A percentile compares a stretch with the other conserved stretches of the same genome.
Conservation (phyloP, 768 basidiomycete species). For the Lactarius sanguifluus region DNA sequence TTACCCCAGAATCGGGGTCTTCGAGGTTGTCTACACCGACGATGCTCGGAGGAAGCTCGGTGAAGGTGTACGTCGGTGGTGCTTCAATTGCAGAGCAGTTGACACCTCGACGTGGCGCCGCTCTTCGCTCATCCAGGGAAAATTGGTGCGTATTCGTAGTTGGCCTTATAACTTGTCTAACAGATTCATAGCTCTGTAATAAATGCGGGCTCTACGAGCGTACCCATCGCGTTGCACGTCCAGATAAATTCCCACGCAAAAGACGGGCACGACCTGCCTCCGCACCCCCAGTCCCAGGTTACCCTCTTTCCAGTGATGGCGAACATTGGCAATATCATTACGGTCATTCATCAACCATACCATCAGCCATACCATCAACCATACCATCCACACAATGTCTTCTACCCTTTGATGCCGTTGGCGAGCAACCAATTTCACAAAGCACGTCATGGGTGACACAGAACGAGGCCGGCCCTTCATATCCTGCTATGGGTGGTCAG, state of each 20-base stretch:
- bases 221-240: conserved; percentile 71
- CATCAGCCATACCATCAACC: not conserved
- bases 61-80: conserved; percentile 68
- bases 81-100: conserved; percentile 81
- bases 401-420: not conserved
- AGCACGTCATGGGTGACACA: not conserved
- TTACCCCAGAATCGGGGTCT: not conserved
- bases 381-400: not conserved
- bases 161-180: not conserved
- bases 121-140: conserved; percentile 71
- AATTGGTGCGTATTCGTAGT: conserved; percentile 49
- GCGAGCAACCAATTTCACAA: not conserved
- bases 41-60: conserved; percentile 77
- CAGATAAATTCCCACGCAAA: conserved; percentile 32
- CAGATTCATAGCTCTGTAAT: conserved; percentile 34
- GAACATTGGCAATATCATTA: not conserved
- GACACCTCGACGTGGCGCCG: conserved; percentile 80
- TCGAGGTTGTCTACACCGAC: conserved; percentile 49
- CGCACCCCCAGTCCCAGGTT: not conserved
- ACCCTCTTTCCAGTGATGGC: not conserved
- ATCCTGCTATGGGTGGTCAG: not conserved
- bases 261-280: not conserved
- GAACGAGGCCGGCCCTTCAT: not conserved
- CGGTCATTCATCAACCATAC: not conserved
- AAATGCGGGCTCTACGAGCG: conserved; percentile 81